Percentiles rank a stretch among this genome's conserved stretches.
These are phyloP conservation scores for Athelia psychrophila DNA, from an alignment of 1,284 basidiomycete species.

Conservation along the genomic window DNA sequence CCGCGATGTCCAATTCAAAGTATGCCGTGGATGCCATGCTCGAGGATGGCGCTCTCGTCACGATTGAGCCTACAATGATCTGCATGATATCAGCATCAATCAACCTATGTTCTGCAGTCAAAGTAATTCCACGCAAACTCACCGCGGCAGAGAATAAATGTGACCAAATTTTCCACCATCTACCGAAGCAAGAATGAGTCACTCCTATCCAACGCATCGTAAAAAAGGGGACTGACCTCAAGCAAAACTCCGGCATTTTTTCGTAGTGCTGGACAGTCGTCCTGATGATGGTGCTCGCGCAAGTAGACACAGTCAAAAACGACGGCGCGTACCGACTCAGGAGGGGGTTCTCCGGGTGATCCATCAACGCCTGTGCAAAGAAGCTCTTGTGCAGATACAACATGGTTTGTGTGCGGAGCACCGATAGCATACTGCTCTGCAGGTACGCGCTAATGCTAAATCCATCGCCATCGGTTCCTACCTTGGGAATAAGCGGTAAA, in stretches of 20 bases:
- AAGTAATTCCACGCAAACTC: conserved; percentile 13
- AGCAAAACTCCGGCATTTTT: conserved; percentile 4
- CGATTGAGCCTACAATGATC: too few species aligned
- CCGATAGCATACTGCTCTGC: neutral
- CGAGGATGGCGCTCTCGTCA: too few species aligned
- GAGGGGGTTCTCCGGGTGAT: conserved; percentile 38
- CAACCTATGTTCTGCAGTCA: too few species aligned
- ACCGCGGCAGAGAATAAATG: conserved; percentile 56
- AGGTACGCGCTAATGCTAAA: neutral
- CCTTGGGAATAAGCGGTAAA: conserved; percentile 30
- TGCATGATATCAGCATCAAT: too few species aligned
- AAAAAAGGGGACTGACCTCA: conserved; percentile 34
- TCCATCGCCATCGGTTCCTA: too few species aligned
- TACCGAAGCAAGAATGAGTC: conserved; percentile 13
- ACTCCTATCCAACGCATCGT: neutral
- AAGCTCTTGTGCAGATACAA: conserved; percentile 47
- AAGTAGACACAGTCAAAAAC: conserved; percentile 40
- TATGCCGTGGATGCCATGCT: too few species aligned
- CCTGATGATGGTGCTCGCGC: conserved; percentile 37
- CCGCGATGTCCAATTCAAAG: too few species aligned
- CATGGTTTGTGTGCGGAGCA: conserved; percentile 28
- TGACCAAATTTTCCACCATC: conserved; percentile 56
- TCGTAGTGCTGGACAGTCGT: conserved; percentile 16
- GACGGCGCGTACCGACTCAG: conserved; percentile 38
- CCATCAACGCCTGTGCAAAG: conserved; percentile 45